Percentiles rank a stretch among this genome's conserved stretches.
These are phyloP conservation scores for Yarrowia osloensis DNA, from an alignment of 805 yeast species.

Conservation along the genomic window DNA sequence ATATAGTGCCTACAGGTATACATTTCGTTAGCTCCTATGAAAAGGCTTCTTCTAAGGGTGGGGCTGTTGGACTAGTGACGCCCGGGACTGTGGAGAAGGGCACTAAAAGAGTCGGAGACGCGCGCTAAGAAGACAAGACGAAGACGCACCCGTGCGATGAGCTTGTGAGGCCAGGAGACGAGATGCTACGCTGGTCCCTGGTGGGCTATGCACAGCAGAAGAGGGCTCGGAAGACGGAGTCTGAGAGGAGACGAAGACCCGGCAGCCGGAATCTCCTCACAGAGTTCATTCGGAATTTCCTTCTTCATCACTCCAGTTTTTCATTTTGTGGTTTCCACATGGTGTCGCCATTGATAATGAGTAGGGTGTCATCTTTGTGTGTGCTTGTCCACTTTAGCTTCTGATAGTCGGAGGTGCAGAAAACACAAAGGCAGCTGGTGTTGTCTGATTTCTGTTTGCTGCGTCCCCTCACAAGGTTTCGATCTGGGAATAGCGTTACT, in stretches of 20 bases:
- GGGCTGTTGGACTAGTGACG: too few species aligned
- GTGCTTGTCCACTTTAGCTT: not conserved
- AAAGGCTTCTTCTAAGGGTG: too few species aligned
- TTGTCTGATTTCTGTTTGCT: constrained; percentile 18
- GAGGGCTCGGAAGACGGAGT: not conserved
- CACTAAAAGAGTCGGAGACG: too few species aligned
- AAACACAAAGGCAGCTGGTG: not conserved
- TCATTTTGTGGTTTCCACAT: not conserved
- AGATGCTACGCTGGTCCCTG: too few species aligned
- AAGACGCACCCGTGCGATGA: not conserved
- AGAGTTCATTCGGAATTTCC: not conserved
- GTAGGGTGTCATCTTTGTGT: not conserved
- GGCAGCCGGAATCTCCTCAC: not conserved
- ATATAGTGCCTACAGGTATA: too few species aligned
- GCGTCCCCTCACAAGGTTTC: not conserved
- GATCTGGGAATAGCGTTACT: not conserved
- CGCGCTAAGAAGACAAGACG: too few species aligned
- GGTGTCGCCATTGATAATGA: too few species aligned
- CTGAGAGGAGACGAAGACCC: not conserved
- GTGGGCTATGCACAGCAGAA: not conserved
- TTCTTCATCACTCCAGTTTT: not conserved
- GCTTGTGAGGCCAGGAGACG: too few species aligned
- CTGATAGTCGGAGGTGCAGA: not conserved
- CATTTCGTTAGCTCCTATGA: too few species aligned
- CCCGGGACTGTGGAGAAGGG: too few species aligned